A percentile compares a stretch with the other conserved stretches of the same genome.
Conservation (phyloP, 805 yeast genomes). For the Saccharomycopsis microspora region DNA sequence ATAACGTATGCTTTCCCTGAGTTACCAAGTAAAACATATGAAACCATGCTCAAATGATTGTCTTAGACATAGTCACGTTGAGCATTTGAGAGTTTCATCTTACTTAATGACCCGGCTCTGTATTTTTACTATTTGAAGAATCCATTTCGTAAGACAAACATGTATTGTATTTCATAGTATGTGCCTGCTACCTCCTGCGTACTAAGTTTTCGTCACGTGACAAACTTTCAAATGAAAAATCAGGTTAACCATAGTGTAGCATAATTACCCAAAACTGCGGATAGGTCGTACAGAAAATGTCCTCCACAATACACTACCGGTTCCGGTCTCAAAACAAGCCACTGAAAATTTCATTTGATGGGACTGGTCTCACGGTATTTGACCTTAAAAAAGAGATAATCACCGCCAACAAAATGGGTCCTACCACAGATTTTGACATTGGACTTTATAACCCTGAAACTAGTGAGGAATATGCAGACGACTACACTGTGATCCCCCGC, state of each 20-base stretch:
- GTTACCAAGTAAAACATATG: too few species aligned
- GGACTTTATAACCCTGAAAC: conserved; percentile 62
- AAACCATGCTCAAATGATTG: too few species aligned
- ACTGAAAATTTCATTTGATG: conserved; percentile 79
- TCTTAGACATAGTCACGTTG: too few species aligned
- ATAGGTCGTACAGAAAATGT: conserved; percentile 36
- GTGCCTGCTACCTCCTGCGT: too few species aligned
- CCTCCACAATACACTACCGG: conserved; percentile 78
- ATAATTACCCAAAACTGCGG: neutral
- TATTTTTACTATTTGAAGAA: neutral
- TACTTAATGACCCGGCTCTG: neutral
- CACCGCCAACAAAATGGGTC: conserved; percentile 65
- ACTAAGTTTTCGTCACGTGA: neutral
- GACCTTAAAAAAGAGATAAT: conserved; percentile 90
- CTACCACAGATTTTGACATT: conserved; percentile 77
- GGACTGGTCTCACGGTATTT: conserved; percentile 92
- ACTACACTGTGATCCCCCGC: conserved; percentile 82
- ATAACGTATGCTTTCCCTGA: too few species aligned
- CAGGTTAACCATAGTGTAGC: neutral
- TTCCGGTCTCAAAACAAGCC: conserved; percentile 77
- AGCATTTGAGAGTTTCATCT: too few species aligned
- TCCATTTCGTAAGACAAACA: too few species aligned
- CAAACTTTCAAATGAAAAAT: neutral
- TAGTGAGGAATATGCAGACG: conserved; percentile 70
- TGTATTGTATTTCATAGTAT: too few species aligned